phyloP scores from a whole-genome alignment of 1,139 yeast species.

The Scheffersomyces quercinus region DNA sequence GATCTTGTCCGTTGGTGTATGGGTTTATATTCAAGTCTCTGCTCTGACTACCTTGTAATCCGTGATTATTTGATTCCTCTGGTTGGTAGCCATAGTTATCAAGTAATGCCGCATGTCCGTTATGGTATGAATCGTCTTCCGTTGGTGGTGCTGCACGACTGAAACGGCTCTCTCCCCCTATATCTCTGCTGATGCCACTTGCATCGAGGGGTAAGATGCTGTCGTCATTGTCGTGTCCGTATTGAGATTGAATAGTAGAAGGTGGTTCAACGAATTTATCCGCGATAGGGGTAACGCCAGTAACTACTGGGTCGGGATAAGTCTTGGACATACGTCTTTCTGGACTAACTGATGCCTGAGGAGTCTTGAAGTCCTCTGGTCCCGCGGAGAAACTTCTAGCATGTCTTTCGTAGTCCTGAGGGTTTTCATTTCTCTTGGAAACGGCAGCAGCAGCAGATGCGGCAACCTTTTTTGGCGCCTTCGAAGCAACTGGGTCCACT shows the following conservation, averaged over 20 bases:
- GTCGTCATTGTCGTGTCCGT: not conserved
- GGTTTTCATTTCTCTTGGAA: slow-evolving; percentile 6
- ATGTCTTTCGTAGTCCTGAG: slow-evolving; percentile 30
- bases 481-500: slow-evolving; percentile 6
- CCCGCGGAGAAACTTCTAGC: slow-evolving; percentile 43
- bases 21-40: no score
- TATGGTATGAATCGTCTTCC: slow-evolving; percentile 6
- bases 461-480: slow-evolving; percentile 12
- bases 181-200: not conserved
- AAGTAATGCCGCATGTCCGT: slow-evolving; percentile 15
- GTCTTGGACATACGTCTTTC: slow-evolving; percentile 15
- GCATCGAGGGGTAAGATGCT: not conserved
- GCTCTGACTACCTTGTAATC: no score
- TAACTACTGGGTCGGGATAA: not conserved
- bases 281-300: not conserved
- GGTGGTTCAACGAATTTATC: slow-evolving; percentile 9
- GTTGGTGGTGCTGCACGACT: not conserved
- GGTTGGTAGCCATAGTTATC: slow-evolving; percentile 9
- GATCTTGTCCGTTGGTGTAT: no score
- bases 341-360: slow-evolving; percentile 34
- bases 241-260: slow-evolving; percentile 5
- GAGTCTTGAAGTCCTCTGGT: slow-evolving; percentile 46
- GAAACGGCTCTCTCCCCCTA: not conserved
- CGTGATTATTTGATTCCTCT: no score
- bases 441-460: slow-evolving; percentile 14